Evolutionary conservation across 2,329 filamentous ascomycete genomes (phyloP).

Genomic region (Aspergillus sp.): DNA sequence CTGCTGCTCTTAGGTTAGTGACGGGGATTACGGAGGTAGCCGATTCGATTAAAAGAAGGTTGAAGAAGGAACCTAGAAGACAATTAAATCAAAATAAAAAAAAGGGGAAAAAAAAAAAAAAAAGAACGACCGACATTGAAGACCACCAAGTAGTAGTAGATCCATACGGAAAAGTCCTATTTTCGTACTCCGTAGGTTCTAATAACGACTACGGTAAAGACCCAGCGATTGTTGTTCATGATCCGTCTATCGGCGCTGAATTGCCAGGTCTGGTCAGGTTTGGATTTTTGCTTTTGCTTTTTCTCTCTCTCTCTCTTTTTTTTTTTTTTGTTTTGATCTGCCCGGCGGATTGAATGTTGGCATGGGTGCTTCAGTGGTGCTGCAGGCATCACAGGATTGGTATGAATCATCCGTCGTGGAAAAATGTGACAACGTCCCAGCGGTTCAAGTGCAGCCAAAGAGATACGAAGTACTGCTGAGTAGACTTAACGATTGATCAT

Average conservation of each 20-base stretch:
- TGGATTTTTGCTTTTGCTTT: neutral
- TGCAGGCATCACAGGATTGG: neutral
- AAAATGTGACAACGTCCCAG: neutral
- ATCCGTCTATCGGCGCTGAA: neutral
- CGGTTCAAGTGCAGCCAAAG: neutral
- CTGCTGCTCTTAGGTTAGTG: neutral
- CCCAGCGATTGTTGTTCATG: neutral
- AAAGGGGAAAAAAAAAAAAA: neutral
- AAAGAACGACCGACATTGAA: neutral
- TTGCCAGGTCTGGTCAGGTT: constrained; percentile 1
- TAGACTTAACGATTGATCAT: neutral
- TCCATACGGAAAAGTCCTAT: neutral
- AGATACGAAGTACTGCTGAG: neutral
- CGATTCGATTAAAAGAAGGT: constrained; percentile 6
- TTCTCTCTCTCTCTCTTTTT: neutral
- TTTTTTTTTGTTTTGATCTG: neutral
- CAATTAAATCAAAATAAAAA: neutral
- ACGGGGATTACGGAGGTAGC: constrained; percentile 2
- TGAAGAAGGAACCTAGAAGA: constrained; percentile 9
- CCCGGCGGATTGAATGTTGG: neutral
- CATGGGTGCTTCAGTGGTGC: neutral
- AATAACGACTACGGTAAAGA: neutral
- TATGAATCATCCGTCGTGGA: neutral
- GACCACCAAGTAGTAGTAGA: neutral
- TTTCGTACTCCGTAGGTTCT: neutral